Conservation (phyloP, 305 asterid genomes). For the Fraxinus platypoda region DNA sequence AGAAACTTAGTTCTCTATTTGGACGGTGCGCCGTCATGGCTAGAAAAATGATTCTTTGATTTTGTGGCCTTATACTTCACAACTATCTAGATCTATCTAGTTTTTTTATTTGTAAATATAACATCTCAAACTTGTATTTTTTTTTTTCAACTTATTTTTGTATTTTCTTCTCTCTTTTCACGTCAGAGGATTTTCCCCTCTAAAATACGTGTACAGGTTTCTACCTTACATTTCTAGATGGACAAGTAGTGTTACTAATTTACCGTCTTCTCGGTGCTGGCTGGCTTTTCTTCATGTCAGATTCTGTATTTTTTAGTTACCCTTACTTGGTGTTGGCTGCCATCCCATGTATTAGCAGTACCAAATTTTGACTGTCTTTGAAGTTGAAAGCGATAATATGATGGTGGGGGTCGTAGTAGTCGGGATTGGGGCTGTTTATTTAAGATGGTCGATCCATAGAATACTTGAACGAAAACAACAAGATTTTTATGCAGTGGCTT, state of each 20-base stretch:
- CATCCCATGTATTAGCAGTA: neutral
- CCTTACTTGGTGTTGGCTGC: neutral
- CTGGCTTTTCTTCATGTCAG: neutral
- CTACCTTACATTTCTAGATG: neutral
- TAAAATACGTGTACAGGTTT: neutral
- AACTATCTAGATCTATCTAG: neutral
- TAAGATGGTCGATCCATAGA: neutral
- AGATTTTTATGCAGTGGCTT: neutral
- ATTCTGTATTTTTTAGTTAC: neutral
- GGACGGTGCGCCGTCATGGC: slow-evolving; percentile 27
- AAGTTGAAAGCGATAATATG: neutral
- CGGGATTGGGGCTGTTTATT: neutral
- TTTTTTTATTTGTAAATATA: neutral
- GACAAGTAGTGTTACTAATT: neutral
- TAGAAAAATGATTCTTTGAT: slow-evolving; percentile 44
- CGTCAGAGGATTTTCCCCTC: neutral
- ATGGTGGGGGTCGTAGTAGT: neutral
- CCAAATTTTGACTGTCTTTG: neutral
- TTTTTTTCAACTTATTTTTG: neutral
- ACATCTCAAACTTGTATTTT: neutral
- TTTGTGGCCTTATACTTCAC: slow-evolving; percentile 28
- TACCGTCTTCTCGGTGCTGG: neutral
- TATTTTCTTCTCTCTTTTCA: neutral
- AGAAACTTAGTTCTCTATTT: slow-evolving; percentile 32
- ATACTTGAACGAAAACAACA: neutral